Conservation (phyloP, 148 eudicot genomes). For the Persicaria maculosa region DNA sequence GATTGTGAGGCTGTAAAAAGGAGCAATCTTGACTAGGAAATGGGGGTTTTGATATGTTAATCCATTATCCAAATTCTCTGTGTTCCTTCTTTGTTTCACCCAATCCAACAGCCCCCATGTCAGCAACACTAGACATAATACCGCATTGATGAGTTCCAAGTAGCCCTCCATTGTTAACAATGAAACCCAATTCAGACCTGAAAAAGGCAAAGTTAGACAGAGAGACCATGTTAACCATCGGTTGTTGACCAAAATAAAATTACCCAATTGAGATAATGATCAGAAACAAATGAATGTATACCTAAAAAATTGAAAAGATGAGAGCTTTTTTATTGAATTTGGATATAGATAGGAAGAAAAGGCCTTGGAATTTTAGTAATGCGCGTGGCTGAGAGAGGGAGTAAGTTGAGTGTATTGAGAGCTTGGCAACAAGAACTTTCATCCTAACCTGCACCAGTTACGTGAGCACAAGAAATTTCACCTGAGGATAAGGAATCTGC, state of each 20-base stretch:
- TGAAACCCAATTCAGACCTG: not conserved
- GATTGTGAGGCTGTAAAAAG: constrained; percentile 30
- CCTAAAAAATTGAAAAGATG: no score
- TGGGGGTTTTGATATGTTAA: not conserved
- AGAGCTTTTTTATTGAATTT: not conserved
- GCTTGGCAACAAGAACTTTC: not conserved
- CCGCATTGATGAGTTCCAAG: not conserved
- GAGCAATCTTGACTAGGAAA: constrained; percentile 23
- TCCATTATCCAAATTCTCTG: not conserved
- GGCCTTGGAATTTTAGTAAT: not conserved
- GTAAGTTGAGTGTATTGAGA: not conserved
- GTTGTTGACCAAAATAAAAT: not conserved
- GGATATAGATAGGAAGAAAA: not conserved
- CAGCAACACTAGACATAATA: not conserved
- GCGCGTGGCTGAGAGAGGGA: not conserved
- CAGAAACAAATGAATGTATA: not conserved
- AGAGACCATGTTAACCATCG: not conserved
- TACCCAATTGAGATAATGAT: not conserved
- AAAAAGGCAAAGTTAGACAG: not conserved
- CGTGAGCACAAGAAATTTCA: no score
- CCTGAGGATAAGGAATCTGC: no score
- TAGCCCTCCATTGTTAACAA: not conserved
- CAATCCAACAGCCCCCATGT: not conserved
- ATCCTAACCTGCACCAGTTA: no score
- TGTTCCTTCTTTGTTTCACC: not conserved